A percentile compares a stretch with the other conserved stretches of the same genome.
Evolutionary conservation across 495 filamentous ascomycete genomes (phyloP).

Genomic region (Platismatia glauca): DNA sequence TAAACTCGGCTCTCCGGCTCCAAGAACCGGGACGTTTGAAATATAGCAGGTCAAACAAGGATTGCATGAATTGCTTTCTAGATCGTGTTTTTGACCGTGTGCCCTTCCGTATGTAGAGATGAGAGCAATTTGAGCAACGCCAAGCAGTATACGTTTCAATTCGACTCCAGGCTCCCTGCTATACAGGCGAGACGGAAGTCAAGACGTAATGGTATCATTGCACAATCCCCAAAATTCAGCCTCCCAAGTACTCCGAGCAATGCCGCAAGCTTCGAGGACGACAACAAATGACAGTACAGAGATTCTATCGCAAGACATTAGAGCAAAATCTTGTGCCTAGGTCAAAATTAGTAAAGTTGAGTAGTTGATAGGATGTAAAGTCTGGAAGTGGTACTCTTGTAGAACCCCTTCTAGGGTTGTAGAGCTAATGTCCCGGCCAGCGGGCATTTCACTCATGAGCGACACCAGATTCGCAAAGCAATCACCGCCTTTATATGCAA

Average conservation of each 20-base stretch:
- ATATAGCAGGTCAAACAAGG: not conserved
- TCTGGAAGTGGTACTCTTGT: slow-evolving; percentile 6
- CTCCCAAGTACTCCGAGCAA: slow-evolving; percentile 1
- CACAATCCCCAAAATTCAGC: not conserved
- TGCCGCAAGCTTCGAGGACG: not conserved
- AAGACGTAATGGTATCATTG: slow-evolving; percentile 12
- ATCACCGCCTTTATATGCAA: slow-evolving; percentile 83
- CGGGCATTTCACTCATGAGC: slow-evolving; percentile 75
- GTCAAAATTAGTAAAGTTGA: not conserved
- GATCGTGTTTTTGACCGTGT: not conserved
- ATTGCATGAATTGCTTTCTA: not conserved
- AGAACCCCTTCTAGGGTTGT: slow-evolving; percentile 53
- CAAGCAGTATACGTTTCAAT: not conserved
- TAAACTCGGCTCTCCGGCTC: not conserved
- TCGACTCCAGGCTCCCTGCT: not conserved
- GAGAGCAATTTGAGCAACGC: not conserved
- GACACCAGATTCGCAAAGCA: slow-evolving; percentile 85
- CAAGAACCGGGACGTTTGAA: not conserved
- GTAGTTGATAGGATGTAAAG: not conserved
- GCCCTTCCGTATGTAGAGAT: not conserved
- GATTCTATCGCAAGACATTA: not conserved
- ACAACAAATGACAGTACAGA: not conserved
- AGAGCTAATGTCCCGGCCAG: slow-evolving; percentile 49
- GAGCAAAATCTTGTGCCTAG: slow-evolving; percentile 9
- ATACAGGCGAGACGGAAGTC: not conserved